Base-by-base conservation (phyloP, 306 rosid genomes). In the Prunus mongolica region DNA sequence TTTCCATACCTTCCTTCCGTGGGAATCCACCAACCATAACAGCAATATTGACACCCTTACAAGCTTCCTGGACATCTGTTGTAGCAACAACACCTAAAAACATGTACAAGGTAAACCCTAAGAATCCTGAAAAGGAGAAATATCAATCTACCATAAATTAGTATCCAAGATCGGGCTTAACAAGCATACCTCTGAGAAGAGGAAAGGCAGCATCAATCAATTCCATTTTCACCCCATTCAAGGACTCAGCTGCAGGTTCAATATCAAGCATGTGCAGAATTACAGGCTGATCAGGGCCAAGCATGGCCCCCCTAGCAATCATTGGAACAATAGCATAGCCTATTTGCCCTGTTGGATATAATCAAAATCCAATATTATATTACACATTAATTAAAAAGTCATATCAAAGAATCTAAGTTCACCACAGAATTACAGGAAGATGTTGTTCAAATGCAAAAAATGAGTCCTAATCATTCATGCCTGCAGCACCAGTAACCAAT, bases 401-500 rank as follows among this genome's bases (percentile, higher is more conserved):
- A 19, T 64, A 16, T 63, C 51, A 34, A 20, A 2, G 8, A 66
- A 5, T 13, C 30, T 7, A 20, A 45, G 18, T 73, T 16, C 2
- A 20, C 27, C 32, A 44, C 34, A 73, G 3, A 61, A 44, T 58
- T 24, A 8, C 44, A 58, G 6, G 0, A 67, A 15, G 6, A 58
- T 22, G 30, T 11, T 46, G 10, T 9, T 14, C 44, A 46, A 7
- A 65, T 12, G 15, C 50, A 16, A 65, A 67, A 44, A 18, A 14
- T 34, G 20, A 34, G 8, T 63, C 67, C 45, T 15, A 30, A 14
- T 63, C 67, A 63, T 30, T 18, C 93, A 74, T 92, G 92, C 96
- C 95, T 89, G 93, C 86, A 76, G 97, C 97, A 49, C 96, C 96
- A 3, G 93, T 90, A 84, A 94, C 88, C 83, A 94, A 86, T 2